Evolutionary conservation across 495 filamentous ascomycete genomes (phyloP).

Genomic region (Aspergillus leporis): DNA sequence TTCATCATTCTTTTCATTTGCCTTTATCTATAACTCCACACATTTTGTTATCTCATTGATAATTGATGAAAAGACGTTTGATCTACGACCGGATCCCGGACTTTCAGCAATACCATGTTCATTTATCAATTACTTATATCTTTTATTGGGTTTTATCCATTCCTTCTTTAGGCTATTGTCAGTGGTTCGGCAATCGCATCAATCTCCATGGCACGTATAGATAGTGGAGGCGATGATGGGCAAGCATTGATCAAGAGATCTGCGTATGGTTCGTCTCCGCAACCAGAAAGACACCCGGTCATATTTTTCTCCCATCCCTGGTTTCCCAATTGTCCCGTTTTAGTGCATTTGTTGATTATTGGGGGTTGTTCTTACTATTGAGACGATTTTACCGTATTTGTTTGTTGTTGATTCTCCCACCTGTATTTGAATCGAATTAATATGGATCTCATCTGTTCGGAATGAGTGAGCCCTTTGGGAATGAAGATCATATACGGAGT

Average conservation of each 20-base stretch:
- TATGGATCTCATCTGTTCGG: constrained; percentile 2
- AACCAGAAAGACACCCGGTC: constrained; percentile 2
- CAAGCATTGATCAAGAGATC: background rate
- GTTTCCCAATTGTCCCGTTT: background rate
- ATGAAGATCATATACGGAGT: constrained; percentile 13
- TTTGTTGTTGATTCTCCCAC: background rate
- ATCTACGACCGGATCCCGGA: constrained; percentile 2
- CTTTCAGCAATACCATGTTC: constrained; percentile 5
- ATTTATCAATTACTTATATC: background rate
- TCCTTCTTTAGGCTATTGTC: background rate
- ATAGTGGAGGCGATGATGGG: no score
- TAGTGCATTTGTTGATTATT: background rate
- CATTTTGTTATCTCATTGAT: constrained; percentile 5
- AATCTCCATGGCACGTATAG: no score
- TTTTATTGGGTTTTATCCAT: background rate
- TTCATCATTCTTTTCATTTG: constrained; percentile 14
- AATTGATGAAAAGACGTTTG: constrained; percentile 6
- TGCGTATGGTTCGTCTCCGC: background rate
- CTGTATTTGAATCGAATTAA: background rate
- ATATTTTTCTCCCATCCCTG: background rate
- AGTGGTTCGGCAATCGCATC: background rate
- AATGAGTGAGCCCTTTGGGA: constrained; percentile 8
- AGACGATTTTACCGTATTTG: background rate
- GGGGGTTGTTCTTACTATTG: background rate
- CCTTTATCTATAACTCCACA: constrained; percentile 11